These are phyloP conservation scores for Leptographium procerum DNA, from an alignment of 2,329 filamentous ascomycete genomes.

Conservation along the genomic window DNA sequence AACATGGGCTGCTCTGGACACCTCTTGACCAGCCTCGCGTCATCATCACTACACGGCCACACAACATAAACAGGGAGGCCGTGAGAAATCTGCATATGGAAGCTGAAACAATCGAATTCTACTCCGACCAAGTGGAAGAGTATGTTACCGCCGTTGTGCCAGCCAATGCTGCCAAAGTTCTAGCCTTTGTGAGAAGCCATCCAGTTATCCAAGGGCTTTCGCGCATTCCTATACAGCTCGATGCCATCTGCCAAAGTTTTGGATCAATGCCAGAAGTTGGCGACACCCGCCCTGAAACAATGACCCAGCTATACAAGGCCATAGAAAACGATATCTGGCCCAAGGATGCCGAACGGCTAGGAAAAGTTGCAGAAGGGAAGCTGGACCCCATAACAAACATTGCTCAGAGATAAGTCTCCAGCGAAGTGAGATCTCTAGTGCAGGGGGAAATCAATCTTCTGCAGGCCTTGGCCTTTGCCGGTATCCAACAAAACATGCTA, in stretches of 20 bases:
- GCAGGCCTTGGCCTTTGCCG: constrained; percentile 24
- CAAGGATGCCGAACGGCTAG: not conserved
- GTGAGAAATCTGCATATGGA: constrained; percentile 17
- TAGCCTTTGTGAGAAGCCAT: constrained; percentile 16
- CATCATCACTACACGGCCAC: constrained; percentile 27
- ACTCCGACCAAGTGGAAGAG: constrained; percentile 20
- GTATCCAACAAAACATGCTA: constrained; percentile 20
- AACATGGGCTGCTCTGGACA: constrained; percentile 14
- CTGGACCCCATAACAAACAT: not conserved
- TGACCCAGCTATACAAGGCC: not conserved
- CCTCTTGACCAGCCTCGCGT: constrained; percentile 23
- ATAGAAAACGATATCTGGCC: not conserved
- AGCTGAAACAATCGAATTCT: constrained; percentile 30
- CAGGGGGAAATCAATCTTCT: constrained; percentile 15
- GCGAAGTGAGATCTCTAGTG: constrained; percentile 20
- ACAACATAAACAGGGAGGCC: not conserved
- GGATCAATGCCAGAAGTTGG: constrained; percentile 12
- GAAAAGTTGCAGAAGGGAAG: not conserved
- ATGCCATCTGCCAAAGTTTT: constrained; percentile 26
- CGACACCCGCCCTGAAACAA: not conserved
- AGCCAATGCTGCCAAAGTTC: constrained; percentile 15
- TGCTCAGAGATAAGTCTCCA: not conserved
- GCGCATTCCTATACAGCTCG: constrained; percentile 31
- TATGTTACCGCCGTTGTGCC: constrained; percentile 18
- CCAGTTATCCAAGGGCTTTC: constrained; percentile 23